These are phyloP conservation scores for Zygnema circumcarinatum DNA, from an alignment of 139 green algal species.

Conservation along the genomic window DNA sequence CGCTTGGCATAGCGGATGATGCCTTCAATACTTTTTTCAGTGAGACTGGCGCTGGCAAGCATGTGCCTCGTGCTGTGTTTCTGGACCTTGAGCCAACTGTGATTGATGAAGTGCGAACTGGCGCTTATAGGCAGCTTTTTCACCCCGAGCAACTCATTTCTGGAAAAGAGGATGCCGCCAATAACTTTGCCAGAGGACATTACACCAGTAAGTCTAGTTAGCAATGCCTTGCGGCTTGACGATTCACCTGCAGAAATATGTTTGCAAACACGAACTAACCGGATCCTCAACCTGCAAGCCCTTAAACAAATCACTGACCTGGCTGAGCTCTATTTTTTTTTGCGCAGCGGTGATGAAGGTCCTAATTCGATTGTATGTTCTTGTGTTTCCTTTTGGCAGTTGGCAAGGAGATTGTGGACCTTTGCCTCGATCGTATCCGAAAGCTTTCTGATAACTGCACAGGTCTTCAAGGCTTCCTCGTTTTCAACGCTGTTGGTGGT, in stretches of 20 bases:
- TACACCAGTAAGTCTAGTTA: conserved; percentile 66
- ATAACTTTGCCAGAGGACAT: conserved; percentile 72
- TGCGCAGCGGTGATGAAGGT: too few relatives aligned
- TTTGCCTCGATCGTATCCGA: conserved; percentile 70
- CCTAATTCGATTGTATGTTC: too few relatives aligned
- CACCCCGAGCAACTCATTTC: conserved; percentile 74
- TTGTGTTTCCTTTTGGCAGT: too few relatives aligned
- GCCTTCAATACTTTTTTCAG: conserved; percentile 77
- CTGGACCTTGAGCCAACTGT: conserved; percentile 72
- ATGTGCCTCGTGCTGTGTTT: conserved; percentile 69
- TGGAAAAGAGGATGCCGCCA: conserved; percentile 71
- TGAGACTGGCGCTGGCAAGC: conserved; percentile 72
- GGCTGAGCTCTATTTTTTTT: too few relatives aligned
- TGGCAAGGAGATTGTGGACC: conserved; percentile 72
- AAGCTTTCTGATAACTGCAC: conserved; percentile 71
- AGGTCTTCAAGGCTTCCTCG: conserved; percentile 70
- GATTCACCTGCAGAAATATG: too few relatives aligned
- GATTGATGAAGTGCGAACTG: conserved; percentile 72
- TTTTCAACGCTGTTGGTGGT: conserved; percentile 72
- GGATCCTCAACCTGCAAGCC: too few relatives aligned
- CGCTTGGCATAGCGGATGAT: too few relatives aligned
- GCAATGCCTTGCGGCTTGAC: too few relatives aligned
- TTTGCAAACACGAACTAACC: too few relatives aligned
- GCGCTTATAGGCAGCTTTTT: conserved; percentile 72
- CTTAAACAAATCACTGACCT: too few relatives aligned